A percentile compares a stretch with the other conserved stretches of the same genome.
Evolutionary conservation across 169 alveolate species (phyloP).

Genomic region (Cyclospora cayetanensis): DNA sequence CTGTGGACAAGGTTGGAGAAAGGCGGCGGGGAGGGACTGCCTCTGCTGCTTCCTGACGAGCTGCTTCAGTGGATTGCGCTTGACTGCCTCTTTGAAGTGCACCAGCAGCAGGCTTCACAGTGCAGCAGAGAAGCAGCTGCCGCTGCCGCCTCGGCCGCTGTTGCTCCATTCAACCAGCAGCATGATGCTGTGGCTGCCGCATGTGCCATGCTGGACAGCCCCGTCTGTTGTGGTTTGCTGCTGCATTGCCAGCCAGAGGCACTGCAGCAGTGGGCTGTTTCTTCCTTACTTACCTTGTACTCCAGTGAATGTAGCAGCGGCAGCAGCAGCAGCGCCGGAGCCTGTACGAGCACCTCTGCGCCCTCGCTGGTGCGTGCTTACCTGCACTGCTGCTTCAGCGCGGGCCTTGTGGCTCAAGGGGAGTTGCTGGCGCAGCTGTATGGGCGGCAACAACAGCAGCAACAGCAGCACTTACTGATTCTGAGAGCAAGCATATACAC

Average conservation of each 20-base stretch:
- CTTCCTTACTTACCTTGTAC: background rate
- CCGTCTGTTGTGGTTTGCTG: slow-evolving; percentile 38
- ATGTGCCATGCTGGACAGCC: background rate
- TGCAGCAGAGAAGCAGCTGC: slow-evolving; percentile 41
- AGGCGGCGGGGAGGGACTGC: slow-evolving; percentile 32
- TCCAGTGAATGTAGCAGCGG: slow-evolving; percentile 6
- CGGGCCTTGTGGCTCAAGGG: slow-evolving; percentile 41
- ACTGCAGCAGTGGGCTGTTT: slow-evolving; percentile 35
- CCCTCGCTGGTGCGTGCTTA: slow-evolving; percentile 40
- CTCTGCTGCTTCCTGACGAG: slow-evolving; percentile 48
- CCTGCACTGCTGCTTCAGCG: slow-evolving; percentile 57
- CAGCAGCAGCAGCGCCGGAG: slow-evolving; percentile 25
- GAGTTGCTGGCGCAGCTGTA: slow-evolving; percentile 13
- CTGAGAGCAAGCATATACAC: slow-evolving; percentile 52
- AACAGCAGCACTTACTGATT: slow-evolving; percentile 15
- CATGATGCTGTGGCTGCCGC: slow-evolving; percentile 23
- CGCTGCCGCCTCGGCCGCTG: slow-evolving; percentile 19
- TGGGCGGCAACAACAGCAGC: slow-evolving; percentile 30
- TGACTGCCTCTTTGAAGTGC: slow-evolving; percentile 21
- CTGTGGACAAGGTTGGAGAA: slow-evolving; percentile 25
- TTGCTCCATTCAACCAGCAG: background rate
- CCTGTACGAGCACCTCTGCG: background rate
- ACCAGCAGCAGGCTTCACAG: slow-evolving; percentile 40
- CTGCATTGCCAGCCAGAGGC: slow-evolving; percentile 27
- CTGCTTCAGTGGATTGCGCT: slow-evolving; percentile 56